phyloP scores from a whole-genome alignment of 352 stramenopile species.

The Pythium coloratum region DNA sequence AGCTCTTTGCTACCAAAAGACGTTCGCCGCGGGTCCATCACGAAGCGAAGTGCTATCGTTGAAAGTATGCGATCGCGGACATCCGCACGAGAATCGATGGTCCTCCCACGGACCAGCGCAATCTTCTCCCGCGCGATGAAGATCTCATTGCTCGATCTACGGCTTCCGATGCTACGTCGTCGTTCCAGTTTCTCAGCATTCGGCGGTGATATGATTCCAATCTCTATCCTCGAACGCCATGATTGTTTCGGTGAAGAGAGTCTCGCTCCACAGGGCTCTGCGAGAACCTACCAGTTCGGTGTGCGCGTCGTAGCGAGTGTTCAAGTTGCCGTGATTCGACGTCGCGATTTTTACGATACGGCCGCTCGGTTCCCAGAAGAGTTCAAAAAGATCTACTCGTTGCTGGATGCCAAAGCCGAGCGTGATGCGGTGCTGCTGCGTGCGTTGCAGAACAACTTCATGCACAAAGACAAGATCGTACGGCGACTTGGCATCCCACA shows the following conservation, averaged over 20 bases:
- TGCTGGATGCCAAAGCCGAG: constrained; percentile 10
- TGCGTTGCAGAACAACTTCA: constrained; percentile 44
- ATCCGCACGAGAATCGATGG: constrained; percentile 20
- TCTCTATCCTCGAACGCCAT: constrained; percentile 49
- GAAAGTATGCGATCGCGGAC: constrained; percentile 4
- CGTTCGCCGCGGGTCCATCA: neutral
- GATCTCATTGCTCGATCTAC: constrained; percentile 11
- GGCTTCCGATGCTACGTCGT: constrained; percentile 2
- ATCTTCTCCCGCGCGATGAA: constrained; percentile 17
- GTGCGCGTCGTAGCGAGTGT: constrained; percentile 54
- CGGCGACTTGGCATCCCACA: constrained; percentile 39
- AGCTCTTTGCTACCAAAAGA: neutral
- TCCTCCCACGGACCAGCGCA: constrained; percentile 5
- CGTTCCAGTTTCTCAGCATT: neutral
- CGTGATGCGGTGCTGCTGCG: constrained; percentile 25
- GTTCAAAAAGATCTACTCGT: constrained; percentile 14
- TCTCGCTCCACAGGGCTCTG: constrained; percentile 21
- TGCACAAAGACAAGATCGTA: constrained; percentile 45
- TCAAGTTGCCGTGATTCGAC: constrained; percentile 46
- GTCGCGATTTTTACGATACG: constrained; percentile 40
- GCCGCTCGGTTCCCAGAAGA: constrained; percentile 43
- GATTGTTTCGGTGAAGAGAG: constrained; percentile 70
- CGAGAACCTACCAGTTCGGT: constrained; percentile 43
- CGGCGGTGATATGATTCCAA: constrained; percentile 30
- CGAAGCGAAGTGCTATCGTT: neutral